Percentiles rank a stretch among this genome's conserved stretches.
These are phyloP conservation scores for Malassezia equina DNA, from an alignment of 1,284 basidiomycete genomes.

Conservation along the genomic window DNA sequence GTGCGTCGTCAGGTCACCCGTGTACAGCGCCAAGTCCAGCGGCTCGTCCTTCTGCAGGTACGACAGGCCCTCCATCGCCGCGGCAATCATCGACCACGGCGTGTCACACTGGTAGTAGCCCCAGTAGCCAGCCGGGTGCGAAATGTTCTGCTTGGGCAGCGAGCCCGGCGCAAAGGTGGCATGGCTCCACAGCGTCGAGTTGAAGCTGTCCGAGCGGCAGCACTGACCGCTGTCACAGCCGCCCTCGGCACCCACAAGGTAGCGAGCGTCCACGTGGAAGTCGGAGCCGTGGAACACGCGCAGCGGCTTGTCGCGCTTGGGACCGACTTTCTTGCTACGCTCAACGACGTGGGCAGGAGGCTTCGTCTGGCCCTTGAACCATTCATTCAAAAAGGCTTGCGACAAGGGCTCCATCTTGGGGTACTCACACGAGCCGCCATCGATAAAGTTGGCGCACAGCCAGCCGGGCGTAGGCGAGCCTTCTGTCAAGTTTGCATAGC, in stretches of 20 bases:
- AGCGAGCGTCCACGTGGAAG: slow-evolving; percentile 69
- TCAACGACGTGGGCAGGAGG: slow-evolving; percentile 16
- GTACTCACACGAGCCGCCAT: slow-evolving; percentile 19
- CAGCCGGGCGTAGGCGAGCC: slow-evolving; percentile 32
- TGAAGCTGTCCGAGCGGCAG: slow-evolving; percentile 58
- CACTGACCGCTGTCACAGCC: slow-evolving; percentile 65
- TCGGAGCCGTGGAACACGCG: slow-evolving; percentile 69
- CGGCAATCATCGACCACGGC: slow-evolving; percentile 58
- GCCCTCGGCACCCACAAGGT: slow-evolving; percentile 62
- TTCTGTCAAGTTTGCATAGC: slow-evolving; percentile 34
- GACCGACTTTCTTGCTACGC: slow-evolving; percentile 18
- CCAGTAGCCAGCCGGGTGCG: slow-evolving; percentile 37
- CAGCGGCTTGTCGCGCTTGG: slow-evolving; percentile 55
- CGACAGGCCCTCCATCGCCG: slow-evolving; percentile 62
- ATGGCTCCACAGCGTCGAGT: slow-evolving; percentile 51
- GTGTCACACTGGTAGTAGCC: slow-evolving; percentile 56
- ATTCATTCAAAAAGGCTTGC: slow-evolving; percentile 25
- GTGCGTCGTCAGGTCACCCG: slow-evolving; percentile 62
- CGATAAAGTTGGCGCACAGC: slow-evolving; percentile 27
- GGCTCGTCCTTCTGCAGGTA: slow-evolving; percentile 52
- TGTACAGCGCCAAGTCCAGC: slow-evolving; percentile 62
- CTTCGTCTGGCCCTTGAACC: slow-evolving; percentile 28
- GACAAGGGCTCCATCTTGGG: slow-evolving; percentile 27
- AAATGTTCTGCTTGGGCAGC: slow-evolving; percentile 26
- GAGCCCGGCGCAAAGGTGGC: slow-evolving; percentile 22